phyloP scores from a whole-genome alignment of 2,329 filamentous ascomycete genomes.

The Ascochyta clinopodiicola region DNA sequence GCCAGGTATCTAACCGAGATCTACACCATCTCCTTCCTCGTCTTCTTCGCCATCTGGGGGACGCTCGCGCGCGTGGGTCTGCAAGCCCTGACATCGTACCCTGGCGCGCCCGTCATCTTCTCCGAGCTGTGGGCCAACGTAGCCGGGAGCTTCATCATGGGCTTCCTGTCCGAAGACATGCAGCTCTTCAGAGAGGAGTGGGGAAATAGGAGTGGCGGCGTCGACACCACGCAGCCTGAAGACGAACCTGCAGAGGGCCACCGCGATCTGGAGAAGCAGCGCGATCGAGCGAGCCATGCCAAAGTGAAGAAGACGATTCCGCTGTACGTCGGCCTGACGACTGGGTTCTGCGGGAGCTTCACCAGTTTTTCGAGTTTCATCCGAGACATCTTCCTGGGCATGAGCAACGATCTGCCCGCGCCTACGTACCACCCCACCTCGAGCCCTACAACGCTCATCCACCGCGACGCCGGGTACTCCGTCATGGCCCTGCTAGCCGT shows the following conservation, averaged over 20 bases:
- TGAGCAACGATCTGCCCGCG: constrained; percentile 74
- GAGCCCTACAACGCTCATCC: constrained; percentile 38
- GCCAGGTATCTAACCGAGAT: constrained; percentile 48
- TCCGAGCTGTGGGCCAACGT: constrained; percentile 88
- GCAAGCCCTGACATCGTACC: constrained; percentile 79
- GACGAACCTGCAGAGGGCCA: constrained; percentile 1
- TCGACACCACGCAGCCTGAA: constrained; percentile 29
- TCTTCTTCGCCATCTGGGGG: constrained; percentile 84
- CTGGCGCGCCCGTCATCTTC: constrained; percentile 75
- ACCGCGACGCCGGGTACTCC: constrained; percentile 76
- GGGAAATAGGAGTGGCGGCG: constrained; percentile 50
- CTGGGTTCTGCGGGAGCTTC: constrained; percentile 87
- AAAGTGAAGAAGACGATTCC: constrained; percentile 84
- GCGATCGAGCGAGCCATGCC: constrained; percentile 50
- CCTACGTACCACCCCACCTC: constrained; percentile 52
- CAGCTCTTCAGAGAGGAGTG: constrained; percentile 75
- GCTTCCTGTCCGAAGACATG: constrained; percentile 81
- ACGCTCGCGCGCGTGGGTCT: constrained; percentile 83
- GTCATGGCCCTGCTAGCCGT: constrained; percentile 82
- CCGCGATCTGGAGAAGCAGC: constrained; percentile 54
- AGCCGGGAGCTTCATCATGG: constrained; percentile 79
- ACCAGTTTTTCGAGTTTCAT: constrained; percentile 90
- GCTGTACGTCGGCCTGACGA: constrained; percentile 84
- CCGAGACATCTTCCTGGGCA: constrained; percentile 77
- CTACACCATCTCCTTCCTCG: constrained; percentile 78